Evolutionary conservation across 106 monocot genomes (phyloP).

Genomic region (Acanthochlamys bracteata): DNA sequence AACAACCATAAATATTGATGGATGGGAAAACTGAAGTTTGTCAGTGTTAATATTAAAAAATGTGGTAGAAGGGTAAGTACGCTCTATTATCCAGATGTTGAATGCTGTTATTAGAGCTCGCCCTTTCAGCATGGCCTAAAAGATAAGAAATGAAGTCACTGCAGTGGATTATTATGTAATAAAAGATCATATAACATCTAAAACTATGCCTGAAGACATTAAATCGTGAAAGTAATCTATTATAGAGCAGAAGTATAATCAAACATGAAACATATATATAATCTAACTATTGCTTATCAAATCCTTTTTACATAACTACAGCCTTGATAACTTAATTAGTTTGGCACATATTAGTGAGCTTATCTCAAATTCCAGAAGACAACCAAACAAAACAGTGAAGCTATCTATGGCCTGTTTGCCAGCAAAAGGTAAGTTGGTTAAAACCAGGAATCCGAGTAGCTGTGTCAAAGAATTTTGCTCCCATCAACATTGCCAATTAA

Average conservation of each 20-base stretch:
- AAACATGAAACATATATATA: too few relatives aligned
- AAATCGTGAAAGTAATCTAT: too few relatives aligned
- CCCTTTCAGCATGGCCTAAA: conserved; percentile 27
- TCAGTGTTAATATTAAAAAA: not conserved
- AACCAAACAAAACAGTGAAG: not conserved
- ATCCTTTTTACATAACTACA: too few relatives aligned
- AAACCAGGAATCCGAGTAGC: too few relatives aligned
- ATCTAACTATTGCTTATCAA: too few relatives aligned
- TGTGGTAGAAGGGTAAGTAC: conserved; percentile 1
- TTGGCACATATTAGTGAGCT: not conserved
- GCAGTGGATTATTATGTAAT: not conserved
- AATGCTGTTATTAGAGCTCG: conserved; percentile 9
- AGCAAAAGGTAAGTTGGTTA: too few relatives aligned
- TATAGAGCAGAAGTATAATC: too few relatives aligned
- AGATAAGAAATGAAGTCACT: not conserved
- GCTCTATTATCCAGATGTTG: conserved; percentile 28
- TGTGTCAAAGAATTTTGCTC: too few relatives aligned
- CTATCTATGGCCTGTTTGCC: not conserved
- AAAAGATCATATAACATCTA: not conserved
- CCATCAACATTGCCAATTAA: too few relatives aligned
- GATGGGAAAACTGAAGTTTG: not conserved
- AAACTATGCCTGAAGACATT: too few relatives aligned
- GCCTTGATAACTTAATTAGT: not conserved
- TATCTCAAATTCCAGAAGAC: not conserved
- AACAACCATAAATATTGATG: not conserved